Evolutionary conservation across 2,329 filamentous ascomycete species (phyloP).

Genomic region (Phialophora verrucosa): DNA sequence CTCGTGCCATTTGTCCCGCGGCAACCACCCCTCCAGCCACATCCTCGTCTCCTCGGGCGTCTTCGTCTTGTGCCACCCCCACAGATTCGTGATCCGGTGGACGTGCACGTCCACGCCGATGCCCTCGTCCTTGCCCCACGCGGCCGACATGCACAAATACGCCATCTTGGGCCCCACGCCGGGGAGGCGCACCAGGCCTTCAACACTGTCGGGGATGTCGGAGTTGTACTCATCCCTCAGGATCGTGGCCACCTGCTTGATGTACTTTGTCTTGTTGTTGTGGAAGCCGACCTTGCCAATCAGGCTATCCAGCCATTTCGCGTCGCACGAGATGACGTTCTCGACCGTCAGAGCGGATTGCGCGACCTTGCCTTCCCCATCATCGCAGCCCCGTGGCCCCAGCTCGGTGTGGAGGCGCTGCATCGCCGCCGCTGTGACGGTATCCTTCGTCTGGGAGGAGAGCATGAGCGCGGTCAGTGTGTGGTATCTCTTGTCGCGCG

Average conservation of each 20-base stretch:
- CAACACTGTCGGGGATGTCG: slow-evolving; percentile 80
- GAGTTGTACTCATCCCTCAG: slow-evolving; percentile 71
- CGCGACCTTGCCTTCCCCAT: slow-evolving; percentile 39
- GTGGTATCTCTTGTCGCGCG: slow-evolving; percentile 74
- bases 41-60: slow-evolving; percentile 81
- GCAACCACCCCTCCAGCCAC: slow-evolving; percentile 80
- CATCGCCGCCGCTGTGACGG: slow-evolving; percentile 85
- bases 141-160: slow-evolving; percentile 81
- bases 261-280: slow-evolving; percentile 88
- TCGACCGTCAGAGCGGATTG: slow-evolving; percentile 68
- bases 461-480: slow-evolving; percentile 89
- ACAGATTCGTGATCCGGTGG: slow-evolving; percentile 90
- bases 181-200: slow-evolving; percentile 76
- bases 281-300: slow-evolving; percentile 90
- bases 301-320: slow-evolving; percentile 70
- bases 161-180: slow-evolving; percentile 96
- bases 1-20: slow-evolving; percentile 83
- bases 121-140: slow-evolving; percentile 71
- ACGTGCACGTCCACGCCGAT: slow-evolving; percentile 96
- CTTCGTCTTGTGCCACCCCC: slow-evolving; percentile 86
- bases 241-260: slow-evolving; percentile 76
- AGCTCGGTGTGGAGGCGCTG: slow-evolving; percentile 76
- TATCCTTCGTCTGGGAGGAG: slow-evolving; percentile 91
- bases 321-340: slow-evolving; percentile 75
- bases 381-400: slow-evolving; percentile 41